Conservation (phyloP, 1,139 yeast species). For the Saccharomyces hybrid region DNA sequence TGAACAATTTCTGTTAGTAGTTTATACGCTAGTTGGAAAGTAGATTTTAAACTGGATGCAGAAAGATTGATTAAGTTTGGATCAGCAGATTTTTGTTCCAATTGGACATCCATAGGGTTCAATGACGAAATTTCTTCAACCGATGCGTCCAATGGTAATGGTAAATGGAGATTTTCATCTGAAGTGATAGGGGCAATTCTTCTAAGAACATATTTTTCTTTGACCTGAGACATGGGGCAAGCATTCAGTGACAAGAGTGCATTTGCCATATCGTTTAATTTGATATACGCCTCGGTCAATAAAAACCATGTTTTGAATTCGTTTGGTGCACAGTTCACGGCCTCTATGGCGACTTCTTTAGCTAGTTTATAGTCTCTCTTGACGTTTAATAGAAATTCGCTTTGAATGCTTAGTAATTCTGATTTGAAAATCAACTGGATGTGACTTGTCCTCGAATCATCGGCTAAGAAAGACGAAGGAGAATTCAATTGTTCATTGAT, state of each 20-base stretch:
- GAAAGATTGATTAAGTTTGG: too few relatives aligned
- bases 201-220: slow-evolving; percentile 58
- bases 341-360: slow-evolving; percentile 64
- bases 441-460: slow-evolving; percentile 27
- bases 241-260: slow-evolving; percentile 84
- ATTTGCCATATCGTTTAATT: slow-evolving; percentile 69
- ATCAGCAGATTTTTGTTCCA: too few relatives aligned
- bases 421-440: slow-evolving; percentile 21
- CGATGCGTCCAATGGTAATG: slow-evolving; percentile 75
- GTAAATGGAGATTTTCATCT: slow-evolving; percentile 48
- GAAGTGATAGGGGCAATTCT: slow-evolving; percentile 33
- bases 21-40: too few relatives aligned
- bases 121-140: slow-evolving; percentile 49
- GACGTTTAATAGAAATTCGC: slow-evolving; percentile 54
- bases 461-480: slow-evolving; percentile 38
- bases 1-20: too few relatives aligned
- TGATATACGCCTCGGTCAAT: slow-evolving; percentile 68
- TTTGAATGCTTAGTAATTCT: slow-evolving; percentile 44
- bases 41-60: too few relatives aligned
- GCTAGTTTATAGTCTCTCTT: slow-evolving; percentile 73
- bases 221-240: slow-evolving; percentile 87
- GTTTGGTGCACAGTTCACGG: slow-evolving; percentile 83
- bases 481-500: slow-evolving; percentile 50
- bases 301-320: slow-evolving; percentile 86
- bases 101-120: slow-evolving; percentile 46